Conservation (phyloP, 2,329 filamentous ascomycete species). For the Monilinia polystroma region DNA sequence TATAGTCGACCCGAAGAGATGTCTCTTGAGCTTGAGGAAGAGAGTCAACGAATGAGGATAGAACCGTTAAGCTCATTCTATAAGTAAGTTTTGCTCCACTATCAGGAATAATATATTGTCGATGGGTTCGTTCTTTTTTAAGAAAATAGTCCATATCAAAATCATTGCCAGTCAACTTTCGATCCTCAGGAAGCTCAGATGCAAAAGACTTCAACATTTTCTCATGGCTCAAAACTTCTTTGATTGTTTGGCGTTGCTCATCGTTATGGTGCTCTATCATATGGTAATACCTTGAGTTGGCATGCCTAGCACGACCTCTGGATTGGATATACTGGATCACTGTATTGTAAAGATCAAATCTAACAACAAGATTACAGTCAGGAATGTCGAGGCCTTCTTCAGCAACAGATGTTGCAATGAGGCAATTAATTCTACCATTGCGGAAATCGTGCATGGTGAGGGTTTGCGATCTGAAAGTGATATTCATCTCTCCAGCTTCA, state of each 20-base stretch:
- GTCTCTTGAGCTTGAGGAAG: slow-evolving; percentile 51
- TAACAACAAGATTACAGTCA: slow-evolving; percentile 63
- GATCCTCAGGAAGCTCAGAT: slow-evolving; percentile 68
- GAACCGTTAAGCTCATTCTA: slow-evolving; percentile 66
- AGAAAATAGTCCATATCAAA: slow-evolving; percentile 57
- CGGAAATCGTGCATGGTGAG: slow-evolving; percentile 66
- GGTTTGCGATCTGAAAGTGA: slow-evolving; percentile 71
- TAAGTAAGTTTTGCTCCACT: slow-evolving; percentile 81
- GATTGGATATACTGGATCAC: slow-evolving; percentile 96
- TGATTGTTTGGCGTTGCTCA: slow-evolving; percentile 55
- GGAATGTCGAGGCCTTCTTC: slow-evolving; percentile 69
- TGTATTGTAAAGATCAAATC: slow-evolving; percentile 85
- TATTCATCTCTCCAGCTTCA: slow-evolving; percentile 55
- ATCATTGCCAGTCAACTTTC: slow-evolving; percentile 62
- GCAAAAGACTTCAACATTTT: slow-evolving; percentile 73
- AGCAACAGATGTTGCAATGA: slow-evolving; percentile 65
- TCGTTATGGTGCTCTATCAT: slow-evolving; percentile 75
- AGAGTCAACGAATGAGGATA: slow-evolving; percentile 72
- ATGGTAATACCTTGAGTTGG: slow-evolving; percentile 75
- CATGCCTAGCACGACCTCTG: slow-evolving; percentile 77
- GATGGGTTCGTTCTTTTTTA: slow-evolving; percentile 45
- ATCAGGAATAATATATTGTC: slow-evolving; percentile 55
- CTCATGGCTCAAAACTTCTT: slow-evolving; percentile 61
- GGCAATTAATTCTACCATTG: slow-evolving; percentile 58
- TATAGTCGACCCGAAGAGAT: slow-evolving; percentile 54